Evolutionary conservation across 2,329 filamentous ascomycete genomes (phyloP).

Genomic region (Fonsecaea multimorphosa): DNA sequence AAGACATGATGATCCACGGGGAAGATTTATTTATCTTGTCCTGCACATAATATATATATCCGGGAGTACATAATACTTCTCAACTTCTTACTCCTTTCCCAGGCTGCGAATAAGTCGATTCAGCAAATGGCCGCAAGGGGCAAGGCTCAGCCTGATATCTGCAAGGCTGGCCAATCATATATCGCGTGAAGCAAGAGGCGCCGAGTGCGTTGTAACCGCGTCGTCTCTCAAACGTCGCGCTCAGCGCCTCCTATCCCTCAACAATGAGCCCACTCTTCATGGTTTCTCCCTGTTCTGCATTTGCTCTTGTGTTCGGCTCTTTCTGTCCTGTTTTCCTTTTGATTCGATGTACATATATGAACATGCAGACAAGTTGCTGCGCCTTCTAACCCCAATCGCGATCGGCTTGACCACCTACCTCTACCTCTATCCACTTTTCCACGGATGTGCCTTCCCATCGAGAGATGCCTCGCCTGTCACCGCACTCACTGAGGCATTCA

Average conservation of each 20-base stretch:
- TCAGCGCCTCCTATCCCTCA: not conserved
- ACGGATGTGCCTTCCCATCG: conserved; percentile 78
- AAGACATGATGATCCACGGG: conserved; percentile 18
- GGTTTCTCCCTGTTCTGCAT: conserved; percentile 51
- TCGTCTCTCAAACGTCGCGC: not conserved
- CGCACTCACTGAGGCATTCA: conserved; percentile 46
- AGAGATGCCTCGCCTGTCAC: conserved; percentile 44
- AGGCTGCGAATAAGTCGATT: not conserved
- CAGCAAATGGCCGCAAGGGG: not conserved
- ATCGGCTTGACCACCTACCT: conserved; percentile 75
- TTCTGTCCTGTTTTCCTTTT: conserved; percentile 18
- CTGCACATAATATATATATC: conserved; percentile 19
- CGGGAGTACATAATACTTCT: conserved; percentile 15
- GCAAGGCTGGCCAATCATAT: conserved; percentile 8
- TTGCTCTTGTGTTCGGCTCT: conserved; percentile 43
- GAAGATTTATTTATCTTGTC: not conserved
- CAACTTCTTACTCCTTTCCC: not conserved
- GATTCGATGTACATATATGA: conserved; percentile 33
- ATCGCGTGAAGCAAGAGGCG: not conserved
- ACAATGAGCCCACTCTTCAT: not conserved
- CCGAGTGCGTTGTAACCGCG: not conserved
- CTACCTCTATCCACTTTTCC: conserved; percentile 84
- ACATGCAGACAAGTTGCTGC: conserved; percentile 45
- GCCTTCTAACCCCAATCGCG: conserved; percentile 68
- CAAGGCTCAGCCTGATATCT: not conserved